A percentile compares a stretch with the other conserved stretches of the same genome.
Evolutionary conservation across 345 rosid species (phyloP).

Genomic region (Chamaenerion angustifolium): DNA sequence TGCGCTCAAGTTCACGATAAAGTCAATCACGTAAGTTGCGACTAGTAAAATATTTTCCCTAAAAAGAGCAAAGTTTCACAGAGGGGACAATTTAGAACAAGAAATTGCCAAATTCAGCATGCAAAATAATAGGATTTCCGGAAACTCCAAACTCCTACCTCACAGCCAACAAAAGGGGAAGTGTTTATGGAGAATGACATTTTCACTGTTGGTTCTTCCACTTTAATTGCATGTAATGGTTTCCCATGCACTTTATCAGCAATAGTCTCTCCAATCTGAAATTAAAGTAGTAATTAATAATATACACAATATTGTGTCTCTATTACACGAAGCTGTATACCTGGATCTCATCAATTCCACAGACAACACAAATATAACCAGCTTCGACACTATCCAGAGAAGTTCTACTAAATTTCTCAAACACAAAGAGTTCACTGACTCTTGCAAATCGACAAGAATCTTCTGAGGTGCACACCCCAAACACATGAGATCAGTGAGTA

Average conservation of each 20-base stretch:
- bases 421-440: conserved; percentile 80
- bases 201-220: conserved; percentile 98
- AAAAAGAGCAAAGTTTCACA: conserved; percentile 8
- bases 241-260: conserved; percentile 74
- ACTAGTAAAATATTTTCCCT: conserved; percentile 97
- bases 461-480: conserved; percentile 79
- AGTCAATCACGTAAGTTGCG: conserved; percentile 90
- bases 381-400: conserved; percentile 76
- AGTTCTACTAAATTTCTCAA: conserved; percentile 70
- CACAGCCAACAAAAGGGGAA: conserved; percentile 90
- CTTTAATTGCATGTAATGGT: conserved; percentile 85
- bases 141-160: conserved; percentile 59
- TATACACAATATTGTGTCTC: neutral
- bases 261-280: conserved; percentile 96
- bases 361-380: conserved; percentile 97
- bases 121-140: too few relatives aligned
- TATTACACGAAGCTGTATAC: conserved; percentile 16
- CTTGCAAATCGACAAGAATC: conserved; percentile 86
- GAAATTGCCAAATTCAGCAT: neutral
- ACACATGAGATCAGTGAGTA: neutral
- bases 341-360: conserved; percentile 89
- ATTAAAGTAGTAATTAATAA: conserved; percentile 10
- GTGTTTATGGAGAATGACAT: conserved; percentile 89
- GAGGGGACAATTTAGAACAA: conserved; percentile 1
- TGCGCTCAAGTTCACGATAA: conserved; percentile 81